Evolutionary conservation across 1,284 basidiomycete genomes (phyloP), one percentile per base, ranked within the genome.

Genomic region (Bjerkandera adusta): DNA sequence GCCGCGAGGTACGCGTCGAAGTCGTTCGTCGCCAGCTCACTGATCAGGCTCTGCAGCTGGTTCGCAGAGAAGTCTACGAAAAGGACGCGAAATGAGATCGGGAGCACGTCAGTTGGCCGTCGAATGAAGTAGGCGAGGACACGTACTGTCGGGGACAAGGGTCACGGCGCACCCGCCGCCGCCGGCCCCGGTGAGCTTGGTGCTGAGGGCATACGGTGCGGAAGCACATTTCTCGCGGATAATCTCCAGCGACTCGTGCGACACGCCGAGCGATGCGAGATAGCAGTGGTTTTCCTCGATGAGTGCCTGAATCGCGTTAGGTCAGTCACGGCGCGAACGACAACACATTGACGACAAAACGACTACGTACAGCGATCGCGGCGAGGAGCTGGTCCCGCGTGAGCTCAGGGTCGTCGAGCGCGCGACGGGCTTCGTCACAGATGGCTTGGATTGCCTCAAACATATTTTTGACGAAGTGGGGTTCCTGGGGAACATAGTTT

Each of bases 181-280:
- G n/a, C 97, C 97, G 2, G 97, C 96, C 33, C 97, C 97, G 2
- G 97, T 99, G 45, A 99, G 70, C 73, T 99, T 99, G n/a, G 96
- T 97, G 55, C 85, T 84, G 38, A 99, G 73, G 5, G 69, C 70
- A 67, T 86, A 89, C 5, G 84, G 83, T 51, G 70, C 60, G 12
- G 72, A 71, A 3, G 73, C 68, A 0, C 93, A 92, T 57, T 78
- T 83, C 25, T 73, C 69, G 45, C 86, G 82, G 57, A 98, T 93
- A 32, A 76, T 70, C 67, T 99, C 97, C 42, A 99, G 71, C 1
- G 86, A 72, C 4, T 90, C 82, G 66, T 99, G 97, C 1, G 92
- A 93, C 20, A 99, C 97, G n/a, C 88, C 90, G n/a, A 99, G 76
- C 10, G 81, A 75, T 26, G 85, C 84, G 13, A 99, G 82, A 57